These are phyloP conservation scores for Eucalyptus victrix DNA, from an alignment of 345 rosid genomes.

Conservation along the genomic window DNA sequence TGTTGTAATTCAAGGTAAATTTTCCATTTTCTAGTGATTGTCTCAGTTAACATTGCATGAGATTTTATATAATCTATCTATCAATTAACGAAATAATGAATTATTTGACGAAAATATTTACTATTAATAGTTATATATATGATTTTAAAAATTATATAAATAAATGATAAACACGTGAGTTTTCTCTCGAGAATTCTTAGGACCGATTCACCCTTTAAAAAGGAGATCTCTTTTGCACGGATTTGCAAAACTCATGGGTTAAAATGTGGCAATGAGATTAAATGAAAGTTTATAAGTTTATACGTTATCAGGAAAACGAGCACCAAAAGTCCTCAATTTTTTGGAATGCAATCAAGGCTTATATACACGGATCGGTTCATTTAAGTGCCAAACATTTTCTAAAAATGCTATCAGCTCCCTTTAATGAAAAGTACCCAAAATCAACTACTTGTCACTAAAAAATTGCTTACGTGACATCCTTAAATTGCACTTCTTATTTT, in stretches of 20 bases:
- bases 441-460: not conserved
- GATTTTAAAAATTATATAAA: not conserved
- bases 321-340: not conserved
- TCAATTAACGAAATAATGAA: not conserved
- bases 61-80: not conserved
- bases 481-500: not conserved
- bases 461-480: accelerated
- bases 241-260: not conserved
- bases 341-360: not conserved
- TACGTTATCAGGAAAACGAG: not conserved
- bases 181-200: not conserved
- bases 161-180: not conserved
- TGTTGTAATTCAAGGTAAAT: not conserved
- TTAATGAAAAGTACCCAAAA: not conserved
- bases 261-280: not conserved
- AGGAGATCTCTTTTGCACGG: not conserved
- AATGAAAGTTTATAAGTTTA: not conserved
- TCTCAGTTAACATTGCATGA: not conserved
- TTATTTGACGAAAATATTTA: not conserved
- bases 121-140: not conserved
- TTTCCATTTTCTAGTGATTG: not conserved
- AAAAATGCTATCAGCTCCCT: not conserved
- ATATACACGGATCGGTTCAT: not conserved
- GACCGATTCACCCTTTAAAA: not conserved
- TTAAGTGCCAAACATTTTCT: not conserved